Evolutionary conservation across 805 yeast species (phyloP).

Genomic region (Kodamaea laetipori): DNA sequence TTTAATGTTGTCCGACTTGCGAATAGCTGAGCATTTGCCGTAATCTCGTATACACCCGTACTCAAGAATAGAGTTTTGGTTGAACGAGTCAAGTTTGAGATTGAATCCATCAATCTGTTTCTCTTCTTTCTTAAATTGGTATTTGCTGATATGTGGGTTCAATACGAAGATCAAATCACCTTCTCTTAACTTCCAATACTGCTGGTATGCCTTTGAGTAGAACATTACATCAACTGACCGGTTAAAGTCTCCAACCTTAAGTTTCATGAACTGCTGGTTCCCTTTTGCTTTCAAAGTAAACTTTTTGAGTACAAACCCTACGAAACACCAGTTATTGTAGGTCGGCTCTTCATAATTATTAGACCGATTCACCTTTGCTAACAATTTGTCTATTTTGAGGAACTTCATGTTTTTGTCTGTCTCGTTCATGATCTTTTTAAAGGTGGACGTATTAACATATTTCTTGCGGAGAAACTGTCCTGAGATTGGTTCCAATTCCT

Average conservation of each 20-base stretch:
- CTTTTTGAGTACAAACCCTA: slow-evolving; percentile 69
- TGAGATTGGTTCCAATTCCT: slow-evolving; percentile 27
- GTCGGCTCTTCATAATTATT: slow-evolving; percentile 61
- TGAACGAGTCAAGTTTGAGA: slow-evolving; percentile 52
- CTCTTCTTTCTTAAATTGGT: slow-evolving; percentile 26
- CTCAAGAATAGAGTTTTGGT: slow-evolving; percentile 58
- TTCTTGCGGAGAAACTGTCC: slow-evolving; percentile 20
- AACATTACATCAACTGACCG: slow-evolving; percentile 60
- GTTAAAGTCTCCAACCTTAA: slow-evolving; percentile 69
- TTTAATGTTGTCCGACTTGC: slow-evolving; percentile 43
- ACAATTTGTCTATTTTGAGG: slow-evolving; percentile 57
- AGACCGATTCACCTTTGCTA: slow-evolving; percentile 70
- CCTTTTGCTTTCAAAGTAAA: slow-evolving; percentile 51
- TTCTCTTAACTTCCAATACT: slow-evolving; percentile 68
- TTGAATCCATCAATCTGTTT: slow-evolving; percentile 44
- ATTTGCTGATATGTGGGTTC: slow-evolving; percentile 63
- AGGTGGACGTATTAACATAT: slow-evolving; percentile 30
- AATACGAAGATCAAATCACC: slow-evolving; percentile 77
- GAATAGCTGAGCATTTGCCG: slow-evolving; percentile 62
- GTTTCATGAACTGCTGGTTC: slow-evolving; percentile 53
- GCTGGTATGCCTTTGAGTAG: slow-evolving; percentile 66
- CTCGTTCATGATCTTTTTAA: slow-evolving; percentile 45
- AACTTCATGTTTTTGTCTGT: slow-evolving; percentile 42
- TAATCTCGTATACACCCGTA: slow-evolving; percentile 71
- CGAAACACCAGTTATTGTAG: slow-evolving; percentile 74